phyloP scores from a whole-genome alignment of 306 rosid genomes.

The Sicyos baderoa region DNA sequence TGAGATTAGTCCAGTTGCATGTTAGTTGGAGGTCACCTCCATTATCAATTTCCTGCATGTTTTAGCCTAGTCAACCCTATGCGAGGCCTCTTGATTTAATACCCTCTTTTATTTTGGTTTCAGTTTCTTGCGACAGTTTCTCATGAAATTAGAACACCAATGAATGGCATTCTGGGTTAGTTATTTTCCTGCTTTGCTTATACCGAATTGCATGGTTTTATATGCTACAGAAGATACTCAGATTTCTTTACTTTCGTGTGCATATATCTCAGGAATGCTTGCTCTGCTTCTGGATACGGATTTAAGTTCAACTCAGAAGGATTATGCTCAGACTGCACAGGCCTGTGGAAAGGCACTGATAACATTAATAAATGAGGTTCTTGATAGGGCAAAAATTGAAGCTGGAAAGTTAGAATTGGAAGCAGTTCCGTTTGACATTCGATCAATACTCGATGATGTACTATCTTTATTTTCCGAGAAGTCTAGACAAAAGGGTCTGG shows the following conservation, averaged over 20 bases:
- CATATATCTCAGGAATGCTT: conserved; percentile 71
- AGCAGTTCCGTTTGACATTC: conserved; percentile 85
- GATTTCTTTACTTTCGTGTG: background rate
- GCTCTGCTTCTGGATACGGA: conserved; percentile 84
- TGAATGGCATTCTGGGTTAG: conserved; percentile 94
- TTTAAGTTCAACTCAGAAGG: conserved; percentile 84
- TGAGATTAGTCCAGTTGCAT: background rate
- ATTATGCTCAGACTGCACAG: conserved; percentile 94
- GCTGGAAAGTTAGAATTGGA: conserved; percentile 94
- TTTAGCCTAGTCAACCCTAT: conserved; percentile 14
- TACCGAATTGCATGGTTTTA: background rate
- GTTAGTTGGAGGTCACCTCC: background rate
- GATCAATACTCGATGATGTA: conserved; percentile 89
- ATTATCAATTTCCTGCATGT: background rate
- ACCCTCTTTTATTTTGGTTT: conserved; percentile 21
- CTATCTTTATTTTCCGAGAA: conserved; percentile 92
- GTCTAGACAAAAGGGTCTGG: conserved; percentile 82
- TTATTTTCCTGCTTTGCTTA: conserved; percentile 17
- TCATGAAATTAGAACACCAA: conserved; percentile 98
- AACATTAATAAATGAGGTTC: conserved; percentile 88
- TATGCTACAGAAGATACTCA: background rate
- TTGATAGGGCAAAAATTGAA: conserved; percentile 94
- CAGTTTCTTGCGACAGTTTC: conserved; percentile 98
- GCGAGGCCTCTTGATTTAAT: conserved; percentile 20
- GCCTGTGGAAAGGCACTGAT: conserved; percentile 93